phyloP scores from a whole-genome alignment of 306 rosid species.

The Ochetophila trinervis region DNA sequence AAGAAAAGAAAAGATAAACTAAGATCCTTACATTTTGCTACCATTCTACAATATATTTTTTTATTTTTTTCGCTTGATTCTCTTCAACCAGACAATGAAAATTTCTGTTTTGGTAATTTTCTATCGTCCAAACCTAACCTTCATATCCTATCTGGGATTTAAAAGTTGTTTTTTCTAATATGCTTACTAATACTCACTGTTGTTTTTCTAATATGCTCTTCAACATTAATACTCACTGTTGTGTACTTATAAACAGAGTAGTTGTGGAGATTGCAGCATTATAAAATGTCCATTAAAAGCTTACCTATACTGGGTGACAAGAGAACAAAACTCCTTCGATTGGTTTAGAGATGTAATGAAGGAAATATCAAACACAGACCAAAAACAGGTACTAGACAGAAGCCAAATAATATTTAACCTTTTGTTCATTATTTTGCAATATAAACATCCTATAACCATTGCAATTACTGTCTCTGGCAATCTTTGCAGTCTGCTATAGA shows the following conservation, averaged over 20 bases:
- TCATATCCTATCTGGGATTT: too few species aligned
- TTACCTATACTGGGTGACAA: conserved; percentile 81
- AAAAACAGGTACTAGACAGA: conserved; percentile 49
- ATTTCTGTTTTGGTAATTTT: too few species aligned
- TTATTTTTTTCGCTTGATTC: too few species aligned
- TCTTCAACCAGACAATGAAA: too few species aligned
- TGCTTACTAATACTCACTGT: not conserved
- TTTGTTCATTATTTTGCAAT: not conserved
- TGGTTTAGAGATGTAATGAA: conserved; percentile 85
- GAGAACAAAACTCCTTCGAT: conserved; percentile 85
- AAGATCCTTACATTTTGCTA: too few species aligned
- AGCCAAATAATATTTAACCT: not conserved
- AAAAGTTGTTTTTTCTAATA: too few species aligned
- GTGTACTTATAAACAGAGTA: conserved; percentile 36
- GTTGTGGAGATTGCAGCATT: conserved; percentile 42
- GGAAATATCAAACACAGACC: conserved; percentile 49
- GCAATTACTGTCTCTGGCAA: conserved; percentile 17
- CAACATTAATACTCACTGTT: not conserved
- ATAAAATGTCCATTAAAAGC: conserved; percentile 63
- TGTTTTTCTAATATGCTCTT: too few species aligned
- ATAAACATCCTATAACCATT: conserved; percentile 19
- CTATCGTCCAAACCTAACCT: too few species aligned
- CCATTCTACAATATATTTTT: too few species aligned
- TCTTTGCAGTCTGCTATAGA: conserved; percentile 51
- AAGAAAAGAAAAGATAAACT: too few species aligned